Conservation (phyloP, 1,139 yeast genomes). For the Hyphopichia buzzinii region DNA sequence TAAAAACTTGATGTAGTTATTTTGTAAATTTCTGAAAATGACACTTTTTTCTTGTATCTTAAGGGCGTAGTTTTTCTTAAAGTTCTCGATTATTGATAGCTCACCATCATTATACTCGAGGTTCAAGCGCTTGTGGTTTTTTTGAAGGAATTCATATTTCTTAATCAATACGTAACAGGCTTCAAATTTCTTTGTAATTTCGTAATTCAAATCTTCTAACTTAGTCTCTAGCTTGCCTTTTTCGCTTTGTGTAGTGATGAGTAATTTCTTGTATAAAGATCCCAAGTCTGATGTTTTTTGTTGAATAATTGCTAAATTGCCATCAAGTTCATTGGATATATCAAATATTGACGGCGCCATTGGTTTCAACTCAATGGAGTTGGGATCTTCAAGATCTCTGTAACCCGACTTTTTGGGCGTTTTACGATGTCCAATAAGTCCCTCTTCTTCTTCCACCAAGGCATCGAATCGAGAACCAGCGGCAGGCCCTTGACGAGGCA, state of each 20-base stretch:
- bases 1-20: constrained; percentile 76
- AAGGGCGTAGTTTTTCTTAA: constrained; percentile 80
- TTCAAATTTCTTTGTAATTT: constrained; percentile 72
- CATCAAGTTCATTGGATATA: constrained; percentile 70
- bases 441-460: constrained; percentile 55
- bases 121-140: constrained; percentile 33
- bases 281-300: constrained; percentile 56
- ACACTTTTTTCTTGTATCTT: constrained; percentile 79
- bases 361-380: constrained; percentile 46
- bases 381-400: constrained; percentile 13
- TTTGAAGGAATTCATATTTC: constrained; percentile 53
- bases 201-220: constrained; percentile 74
- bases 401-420: constrained; percentile 14
- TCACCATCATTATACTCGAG: constrained; percentile 48
- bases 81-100: constrained; percentile 67
- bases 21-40: constrained; percentile 80
- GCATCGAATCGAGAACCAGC: constrained; percentile 27
- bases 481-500: constrained; percentile 43
- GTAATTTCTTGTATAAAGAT: constrained; percentile 71
- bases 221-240: constrained; percentile 59
- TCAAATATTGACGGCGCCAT: constrained; percentile 81
- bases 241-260: constrained; percentile 85
- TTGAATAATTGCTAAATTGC: constrained; percentile 48
- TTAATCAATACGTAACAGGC: constrained; percentile 74
- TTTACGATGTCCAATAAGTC: constrained; percentile 33